phyloP scores from a whole-genome alignment of 768 basidiomycete genomes.

The Udeniomyces megalosporus region DNA sequence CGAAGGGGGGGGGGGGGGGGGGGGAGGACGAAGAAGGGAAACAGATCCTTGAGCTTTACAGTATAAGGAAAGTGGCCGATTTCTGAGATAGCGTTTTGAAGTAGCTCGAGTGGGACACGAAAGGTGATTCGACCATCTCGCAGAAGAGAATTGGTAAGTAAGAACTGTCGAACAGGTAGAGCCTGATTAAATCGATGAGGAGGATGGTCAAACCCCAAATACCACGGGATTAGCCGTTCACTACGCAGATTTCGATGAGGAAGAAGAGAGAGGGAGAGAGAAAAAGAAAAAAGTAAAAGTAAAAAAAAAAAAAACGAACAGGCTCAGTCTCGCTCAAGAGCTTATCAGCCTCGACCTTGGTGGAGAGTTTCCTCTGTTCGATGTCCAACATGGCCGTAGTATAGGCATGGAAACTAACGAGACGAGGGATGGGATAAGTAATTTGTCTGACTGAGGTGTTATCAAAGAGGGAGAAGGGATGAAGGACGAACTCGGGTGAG shows the following conservation, averaged over 20 bases:
- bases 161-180: slow-evolving; percentile 55
- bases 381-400: slow-evolving; percentile 58
- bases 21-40: background rate
- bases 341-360: slow-evolving; percentile 52
- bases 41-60: slow-evolving; percentile 29
- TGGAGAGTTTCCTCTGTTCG: slow-evolving; percentile 42
- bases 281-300: background rate
- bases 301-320: slow-evolving; percentile 31
- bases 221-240: background rate
- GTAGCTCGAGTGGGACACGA: slow-evolving; percentile 52
- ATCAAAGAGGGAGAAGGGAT: background rate
- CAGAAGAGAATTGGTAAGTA: slow-evolving; percentile 57
- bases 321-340: slow-evolving; percentile 48
- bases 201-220: no score
- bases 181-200: slow-evolving; percentile 36
- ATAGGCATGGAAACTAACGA: slow-evolving; percentile 41
- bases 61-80: slow-evolving; percentile 63
- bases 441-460: background rate
- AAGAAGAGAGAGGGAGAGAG: background rate
- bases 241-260: no score
- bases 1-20: background rate
- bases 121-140: slow-evolving; percentile 39
- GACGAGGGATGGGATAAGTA: background rate
- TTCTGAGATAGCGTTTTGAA: slow-evolving; percentile 44
- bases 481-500: slow-evolving; percentile 37